Base-by-base conservation (phyloP, 345 rosid species). In the Eucalyptus virginea region DNA sequence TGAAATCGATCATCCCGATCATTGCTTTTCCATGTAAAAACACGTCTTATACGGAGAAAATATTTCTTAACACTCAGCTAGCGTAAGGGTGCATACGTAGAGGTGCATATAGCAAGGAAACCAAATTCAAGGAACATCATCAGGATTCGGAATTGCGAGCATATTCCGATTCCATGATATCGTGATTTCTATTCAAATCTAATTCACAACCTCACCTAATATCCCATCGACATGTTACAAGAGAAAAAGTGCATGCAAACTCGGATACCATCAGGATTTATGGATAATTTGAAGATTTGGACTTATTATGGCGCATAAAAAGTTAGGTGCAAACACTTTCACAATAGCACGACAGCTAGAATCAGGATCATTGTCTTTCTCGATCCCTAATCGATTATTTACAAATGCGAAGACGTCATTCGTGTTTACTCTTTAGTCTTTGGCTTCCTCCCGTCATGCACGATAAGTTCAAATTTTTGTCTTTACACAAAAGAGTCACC, bases 201-300 rank as follows among this genome's bases (percentile, higher is more conserved):
- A 18, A 69, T 18, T 69, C 26, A 14, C 26, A 34, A 34, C 24
- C 81, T 37, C 44, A 18, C 44, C 42, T 44, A 3, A 34, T 21
- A 32, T 69, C 13, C 9, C 44, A 1, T 17, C 4, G 13, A 18
- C 81, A 5, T 34, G 24, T 18, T 11, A 6, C 13, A 7, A 32
- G 1, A 34, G 6, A 2, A 8, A 34, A 19, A 32, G 11, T 5
- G 2, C 26, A 18, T 9, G 2, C 12, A 18, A 18, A 34, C 26
- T 72, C 8, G 1, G 1, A 23, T 34, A 11, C 10, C 2, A 4
- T 18, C 28, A 1, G 4, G 28, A 3, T 37, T 72, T 11, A 19
- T 37, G 81, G 45, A 19, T 18, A 3, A 69, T 37, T 37, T 4
- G 2, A 40, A 18, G 24, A 69, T 34, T 18, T 16, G 1, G 19